phyloP scores from a whole-genome alignment of 1,139 yeast species.

The Hansenula sp. region DNA sequence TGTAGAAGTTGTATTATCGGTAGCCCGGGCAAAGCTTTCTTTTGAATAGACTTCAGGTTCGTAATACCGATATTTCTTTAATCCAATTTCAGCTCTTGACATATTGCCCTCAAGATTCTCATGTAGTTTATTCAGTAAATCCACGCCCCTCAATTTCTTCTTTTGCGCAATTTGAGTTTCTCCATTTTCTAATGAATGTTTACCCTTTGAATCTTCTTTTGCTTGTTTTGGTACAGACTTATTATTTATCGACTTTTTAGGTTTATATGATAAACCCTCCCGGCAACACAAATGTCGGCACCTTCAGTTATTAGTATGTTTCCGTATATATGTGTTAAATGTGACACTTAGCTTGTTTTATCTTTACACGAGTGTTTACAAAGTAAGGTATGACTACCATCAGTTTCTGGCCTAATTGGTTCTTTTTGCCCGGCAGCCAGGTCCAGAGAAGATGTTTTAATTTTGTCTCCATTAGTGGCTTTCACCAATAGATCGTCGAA shows the following conservation, averaged over 20 bases:
- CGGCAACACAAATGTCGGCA: conserved; percentile 44
- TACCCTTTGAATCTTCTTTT: conserved; percentile 3
- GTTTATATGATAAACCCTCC: conserved; percentile 33
- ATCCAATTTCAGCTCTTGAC: not conserved
- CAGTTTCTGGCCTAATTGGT: conserved; percentile 2
- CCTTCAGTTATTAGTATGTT: conserved; percentile 14
- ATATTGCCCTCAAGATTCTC: not conserved
- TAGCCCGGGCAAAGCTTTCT: not conserved
- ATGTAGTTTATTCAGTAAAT: not conserved
- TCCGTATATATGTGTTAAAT: too few relatives aligned
- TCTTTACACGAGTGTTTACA: conserved; percentile 40
- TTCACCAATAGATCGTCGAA: conserved; percentile 18
- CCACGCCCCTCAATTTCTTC: not conserved
- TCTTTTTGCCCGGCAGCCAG: too few relatives aligned
- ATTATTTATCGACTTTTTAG: not conserved
- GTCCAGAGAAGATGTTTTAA: not conserved
- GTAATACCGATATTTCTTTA: not conserved
- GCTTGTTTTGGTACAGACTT: not conserved
- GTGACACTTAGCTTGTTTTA: conserved; percentile 22
- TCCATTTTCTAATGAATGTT: too few relatives aligned
- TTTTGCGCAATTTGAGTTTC: not conserved
- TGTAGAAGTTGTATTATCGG: not conserved
- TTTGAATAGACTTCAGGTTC: not conserved
- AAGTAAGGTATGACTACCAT: conserved; percentile 14
- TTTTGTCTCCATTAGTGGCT: conserved; percentile 8